Evolutionary conservation across 208 protist genomes (phyloP).

Genomic region (Crithidia thermophila): DNA sequence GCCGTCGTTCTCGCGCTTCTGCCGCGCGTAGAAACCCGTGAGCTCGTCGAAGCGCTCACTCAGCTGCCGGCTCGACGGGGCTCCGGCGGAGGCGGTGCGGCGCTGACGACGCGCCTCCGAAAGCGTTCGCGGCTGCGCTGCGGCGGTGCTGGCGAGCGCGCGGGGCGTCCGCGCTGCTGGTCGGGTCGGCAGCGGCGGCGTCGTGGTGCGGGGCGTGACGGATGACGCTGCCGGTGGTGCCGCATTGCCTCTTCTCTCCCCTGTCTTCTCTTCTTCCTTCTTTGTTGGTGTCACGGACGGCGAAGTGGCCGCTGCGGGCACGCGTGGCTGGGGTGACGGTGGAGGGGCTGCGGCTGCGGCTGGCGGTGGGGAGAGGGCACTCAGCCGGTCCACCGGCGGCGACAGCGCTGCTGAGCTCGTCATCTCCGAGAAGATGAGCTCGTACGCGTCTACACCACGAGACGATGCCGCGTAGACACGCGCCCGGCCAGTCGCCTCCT

Average conservation of each 20-base stretch:
- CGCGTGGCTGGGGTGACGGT: too few species aligned
- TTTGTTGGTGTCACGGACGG: too few species aligned
- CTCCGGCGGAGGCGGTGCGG: slow-evolving; percentile 50
- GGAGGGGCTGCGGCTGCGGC: too few species aligned
- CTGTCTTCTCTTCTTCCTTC: too few species aligned
- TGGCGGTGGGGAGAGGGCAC: background rate
- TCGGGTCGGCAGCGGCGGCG: background rate
- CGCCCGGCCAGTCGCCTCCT: slow-evolving; percentile 1
- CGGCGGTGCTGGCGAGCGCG: slow-evolving; percentile 1
- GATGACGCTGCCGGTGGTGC: too few species aligned
- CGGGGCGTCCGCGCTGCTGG: slow-evolving; percentile 8
- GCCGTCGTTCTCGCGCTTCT: slow-evolving; percentile 29
- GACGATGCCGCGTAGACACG: background rate
- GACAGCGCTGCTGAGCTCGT: too few species aligned
- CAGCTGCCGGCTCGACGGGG: slow-evolving; percentile 63
- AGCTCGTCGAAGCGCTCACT: slow-evolving; percentile 65
- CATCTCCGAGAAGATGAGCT: too few species aligned
- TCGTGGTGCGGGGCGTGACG: background rate
- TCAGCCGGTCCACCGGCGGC: slow-evolving; percentile 3
- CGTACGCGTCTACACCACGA: slow-evolving; percentile 8
- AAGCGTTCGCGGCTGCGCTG: background rate
- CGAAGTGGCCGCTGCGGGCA: too few species aligned
- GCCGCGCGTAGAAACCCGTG: slow-evolving; percentile 59
- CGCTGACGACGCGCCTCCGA: slow-evolving; percentile 24
- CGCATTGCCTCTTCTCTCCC: too few species aligned